Evolutionary conservation across 2,329 filamentous ascomycete species (phyloP).

Genomic region (Phoma sp.): DNA sequence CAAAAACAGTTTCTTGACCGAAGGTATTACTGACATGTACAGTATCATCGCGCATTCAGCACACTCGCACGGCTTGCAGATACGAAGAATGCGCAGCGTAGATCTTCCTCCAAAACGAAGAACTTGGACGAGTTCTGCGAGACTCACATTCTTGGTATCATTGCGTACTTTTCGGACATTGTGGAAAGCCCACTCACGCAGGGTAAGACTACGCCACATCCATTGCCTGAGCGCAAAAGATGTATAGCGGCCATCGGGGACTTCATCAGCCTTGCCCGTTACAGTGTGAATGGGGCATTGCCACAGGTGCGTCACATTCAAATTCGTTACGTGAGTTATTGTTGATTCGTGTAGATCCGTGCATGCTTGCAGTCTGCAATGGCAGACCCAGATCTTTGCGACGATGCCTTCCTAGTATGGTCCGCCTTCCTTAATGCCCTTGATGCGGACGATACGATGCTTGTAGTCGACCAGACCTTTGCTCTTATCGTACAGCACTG

Average conservation of each 20-base stretch:
- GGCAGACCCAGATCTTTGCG: constrained; percentile 73
- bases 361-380: constrained; percentile 90
- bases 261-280: constrained; percentile 79
- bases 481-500: constrained; percentile 86
- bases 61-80: constrained; percentile 56
- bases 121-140: constrained; percentile 77
- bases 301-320: constrained; percentile 71
- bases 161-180: constrained; percentile 78
- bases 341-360: constrained; percentile 69
- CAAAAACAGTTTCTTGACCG: background rate
- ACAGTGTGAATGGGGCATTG: constrained; percentile 76
- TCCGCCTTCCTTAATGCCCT: constrained; percentile 75
- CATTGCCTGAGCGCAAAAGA: constrained; percentile 71
- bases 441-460: constrained; percentile 74
- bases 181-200: constrained; percentile 70
- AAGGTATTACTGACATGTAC: constrained; percentile 8
- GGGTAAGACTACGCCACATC: constrained; percentile 55
- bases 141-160: constrained; percentile 82
- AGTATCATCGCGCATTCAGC: constrained; percentile 58
- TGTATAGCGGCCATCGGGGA: constrained; percentile 86
- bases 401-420: constrained; percentile 85
- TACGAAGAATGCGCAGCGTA: constrained; percentile 54
- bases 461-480: constrained; percentile 86
- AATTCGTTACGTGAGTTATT: background rate
- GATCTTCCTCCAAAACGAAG: constrained; percentile 58